Percentiles rank a stretch among this genome's conserved stretches.
These are phyloP conservation scores for Agaricus subrufescens DNA, from an alignment of 768 basidiomycete species.

Conservation along the genomic window DNA sequence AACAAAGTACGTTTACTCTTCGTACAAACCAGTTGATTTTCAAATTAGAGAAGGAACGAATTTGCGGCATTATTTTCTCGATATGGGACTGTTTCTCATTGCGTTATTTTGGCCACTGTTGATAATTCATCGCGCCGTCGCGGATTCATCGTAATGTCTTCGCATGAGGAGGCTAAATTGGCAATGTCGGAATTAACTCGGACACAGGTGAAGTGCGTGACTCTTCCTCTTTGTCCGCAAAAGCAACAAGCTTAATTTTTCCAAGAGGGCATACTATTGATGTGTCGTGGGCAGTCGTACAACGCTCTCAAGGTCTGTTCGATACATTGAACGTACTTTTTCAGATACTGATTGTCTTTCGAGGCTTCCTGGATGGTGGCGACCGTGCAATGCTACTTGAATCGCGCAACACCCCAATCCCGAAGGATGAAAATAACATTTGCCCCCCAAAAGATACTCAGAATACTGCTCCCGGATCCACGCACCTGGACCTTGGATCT, in stretches of 20 bases:
- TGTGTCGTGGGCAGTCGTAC: conserved; percentile 85
- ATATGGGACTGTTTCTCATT: conserved; percentile 67
- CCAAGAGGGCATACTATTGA: conserved; percentile 72
- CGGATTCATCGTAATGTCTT: conserved; percentile 79
- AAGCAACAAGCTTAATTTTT: conserved; percentile 5
- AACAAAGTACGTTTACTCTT: conserved; percentile 49
- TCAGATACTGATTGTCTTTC: background rate
- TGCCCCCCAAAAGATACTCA: conserved; percentile 21
- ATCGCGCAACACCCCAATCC: conserved; percentile 31
- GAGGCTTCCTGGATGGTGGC: conserved; percentile 79
- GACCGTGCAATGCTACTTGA: conserved; percentile 68
- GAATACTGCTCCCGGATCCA: conserved; percentile 24
- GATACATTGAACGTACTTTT: background rate
- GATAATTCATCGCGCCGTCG: conserved; percentile 81
- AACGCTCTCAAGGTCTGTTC: conserved; percentile 69
- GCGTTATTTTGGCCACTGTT: conserved; percentile 78
- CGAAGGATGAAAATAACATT: conserved; percentile 11
- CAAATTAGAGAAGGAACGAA: conserved; percentile 35
- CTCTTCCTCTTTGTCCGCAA: background rate
- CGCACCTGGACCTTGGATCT: conserved; percentile 24
- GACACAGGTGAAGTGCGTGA: conserved; percentile 59
- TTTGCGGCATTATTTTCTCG: conserved; percentile 58
- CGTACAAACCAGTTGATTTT: background rate
- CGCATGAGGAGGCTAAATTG: conserved; percentile 61
- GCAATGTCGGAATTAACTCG: conserved; percentile 68